Conservation (phyloP, 23 red algal genomes). For the Gracilaria caudata region DNA sequence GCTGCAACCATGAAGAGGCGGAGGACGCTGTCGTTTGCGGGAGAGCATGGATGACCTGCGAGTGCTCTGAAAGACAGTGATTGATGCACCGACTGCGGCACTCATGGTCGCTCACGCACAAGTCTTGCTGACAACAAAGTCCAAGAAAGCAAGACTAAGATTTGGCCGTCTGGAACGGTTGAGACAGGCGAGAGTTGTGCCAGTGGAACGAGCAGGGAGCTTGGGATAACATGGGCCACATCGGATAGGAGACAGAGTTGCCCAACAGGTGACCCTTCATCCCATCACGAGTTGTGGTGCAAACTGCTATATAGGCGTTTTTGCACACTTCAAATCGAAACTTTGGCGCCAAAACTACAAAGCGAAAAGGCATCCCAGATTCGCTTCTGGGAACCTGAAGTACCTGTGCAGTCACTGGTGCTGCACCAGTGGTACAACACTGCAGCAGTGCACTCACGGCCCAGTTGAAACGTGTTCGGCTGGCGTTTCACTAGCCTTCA, state of each 20-base stretch:
- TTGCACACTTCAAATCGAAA: not conserved
- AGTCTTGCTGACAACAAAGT: not conserved
- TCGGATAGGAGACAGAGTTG: not conserved
- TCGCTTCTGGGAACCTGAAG: no score
- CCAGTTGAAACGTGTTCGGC: not conserved
- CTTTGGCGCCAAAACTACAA: not conserved
- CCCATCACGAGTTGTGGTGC: no score
- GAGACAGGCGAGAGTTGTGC: not conserved
- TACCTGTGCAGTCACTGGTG: no score
- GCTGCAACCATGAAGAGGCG: not conserved
- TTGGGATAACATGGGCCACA: not conserved
- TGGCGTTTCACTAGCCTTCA: no score
- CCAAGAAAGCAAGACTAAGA: not conserved
- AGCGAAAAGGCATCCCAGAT: no score
- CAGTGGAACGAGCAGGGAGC: not conserved
- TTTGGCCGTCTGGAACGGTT: not conserved
- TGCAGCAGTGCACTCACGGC: no score
- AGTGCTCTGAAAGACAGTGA: not conserved
- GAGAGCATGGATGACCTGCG: slow-evolving; percentile 9
- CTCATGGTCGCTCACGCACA: slow-evolving; percentile 1
- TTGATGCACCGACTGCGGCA: not conserved
- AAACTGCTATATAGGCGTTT: no score
- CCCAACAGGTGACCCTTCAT: not conserved
- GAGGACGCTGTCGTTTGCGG: slow-evolving; percentile 2
- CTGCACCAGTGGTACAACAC: no score